Base-by-base conservation (phyloP, 2,329 filamentous ascomycete genomes). In the Thielaviopsis musarum region DNA sequence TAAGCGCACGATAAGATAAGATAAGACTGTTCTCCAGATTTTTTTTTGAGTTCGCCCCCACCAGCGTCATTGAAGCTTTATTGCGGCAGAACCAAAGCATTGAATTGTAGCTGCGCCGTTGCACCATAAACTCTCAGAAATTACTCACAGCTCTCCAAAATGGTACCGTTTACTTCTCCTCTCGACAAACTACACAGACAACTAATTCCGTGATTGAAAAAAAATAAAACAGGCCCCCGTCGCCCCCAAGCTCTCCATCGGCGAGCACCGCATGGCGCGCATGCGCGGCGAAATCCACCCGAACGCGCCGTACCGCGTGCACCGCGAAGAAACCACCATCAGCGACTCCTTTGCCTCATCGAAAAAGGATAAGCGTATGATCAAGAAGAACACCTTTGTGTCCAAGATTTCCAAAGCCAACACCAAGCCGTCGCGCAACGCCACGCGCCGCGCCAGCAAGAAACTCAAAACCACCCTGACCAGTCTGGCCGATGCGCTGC, bases 321-420 rank as follows among this genome's bases (percentile, higher is more conserved):
- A 78, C 69, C 78, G 77, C 57, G 67, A 73, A 55, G 72, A 77
- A 65, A 76, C 78, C 64, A 68, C 72, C 54, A 75, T 78, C 15
- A 70, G 74, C 53, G 78, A 82, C 68, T 63, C 69, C 62, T 91
- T 91, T 71, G 74, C 82, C 62, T 79, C 82, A 59, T 83, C 78
- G 63, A 97, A 96, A 72, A 84, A 81, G 68, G 88, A 94, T 74
- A 95, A 91, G 74, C 86, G 85, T 24, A 74, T 78, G 38, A 88
- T 94, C 66, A 91, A 90, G 68, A 88, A 88, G 75, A 85, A 86
- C 0, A 73, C 83, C 15, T 89, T 97, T 64, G 75, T 95, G 28
- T 84, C 82, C 21, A 86, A 84, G 63, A 86, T 95, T 66, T 75
- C 83, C 64, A 88, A 90, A 64, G 72, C 76, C 6, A 68, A 64